Evolutionary conservation across 2,329 filamentous ascomycete species (phyloP).

Genomic region (Hypoxylon sp.): DNA sequence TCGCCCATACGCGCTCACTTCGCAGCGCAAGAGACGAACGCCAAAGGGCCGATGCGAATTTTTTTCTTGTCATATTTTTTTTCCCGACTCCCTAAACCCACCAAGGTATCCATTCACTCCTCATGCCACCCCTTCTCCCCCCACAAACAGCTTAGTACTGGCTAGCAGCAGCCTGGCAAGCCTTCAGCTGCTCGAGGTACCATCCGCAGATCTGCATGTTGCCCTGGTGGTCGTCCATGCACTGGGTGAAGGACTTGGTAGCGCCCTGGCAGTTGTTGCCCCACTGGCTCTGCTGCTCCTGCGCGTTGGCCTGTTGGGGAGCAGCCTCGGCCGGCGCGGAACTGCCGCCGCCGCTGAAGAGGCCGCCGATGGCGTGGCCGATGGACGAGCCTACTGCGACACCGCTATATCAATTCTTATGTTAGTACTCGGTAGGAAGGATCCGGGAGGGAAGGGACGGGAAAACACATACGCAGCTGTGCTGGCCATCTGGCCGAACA

Average conservation of each 20-base stretch:
- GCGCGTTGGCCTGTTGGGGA: conserved; percentile 63
- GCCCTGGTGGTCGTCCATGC: conserved; percentile 95
- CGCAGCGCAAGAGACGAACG: conserved; percentile 2
- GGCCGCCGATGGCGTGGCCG: conserved; percentile 91
- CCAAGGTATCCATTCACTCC: too few relatives aligned
- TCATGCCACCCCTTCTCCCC: too few relatives aligned
- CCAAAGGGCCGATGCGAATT: conserved; percentile 4
- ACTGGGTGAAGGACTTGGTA: conserved; percentile 89
- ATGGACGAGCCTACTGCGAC: conserved; percentile 96
- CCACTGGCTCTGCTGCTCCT: conserved; percentile 67
- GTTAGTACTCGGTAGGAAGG: conserved; percentile 42
- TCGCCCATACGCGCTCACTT: conserved; percentile 3
- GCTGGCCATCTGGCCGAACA: conserved; percentile 97
- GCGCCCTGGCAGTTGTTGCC: conserved; percentile 82
- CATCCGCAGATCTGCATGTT: conserved; percentile 97
- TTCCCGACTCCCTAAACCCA: not conserved
- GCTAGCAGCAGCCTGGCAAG: conserved; percentile 83
- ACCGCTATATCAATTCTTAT: conserved; percentile 72
- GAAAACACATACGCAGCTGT: conserved; percentile 89
- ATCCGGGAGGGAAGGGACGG: not conserved
- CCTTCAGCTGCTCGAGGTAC: conserved; percentile 98
- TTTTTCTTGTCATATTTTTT: conserved; percentile 5
- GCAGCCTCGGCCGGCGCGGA: conserved; percentile 69
- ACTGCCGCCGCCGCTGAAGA: conserved; percentile 85
- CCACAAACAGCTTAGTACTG: conserved; percentile 74